Evolutionary conservation across 1,139 yeast genomes (phyloP).

Genomic region (Suhomyces bokatorum): DNA sequence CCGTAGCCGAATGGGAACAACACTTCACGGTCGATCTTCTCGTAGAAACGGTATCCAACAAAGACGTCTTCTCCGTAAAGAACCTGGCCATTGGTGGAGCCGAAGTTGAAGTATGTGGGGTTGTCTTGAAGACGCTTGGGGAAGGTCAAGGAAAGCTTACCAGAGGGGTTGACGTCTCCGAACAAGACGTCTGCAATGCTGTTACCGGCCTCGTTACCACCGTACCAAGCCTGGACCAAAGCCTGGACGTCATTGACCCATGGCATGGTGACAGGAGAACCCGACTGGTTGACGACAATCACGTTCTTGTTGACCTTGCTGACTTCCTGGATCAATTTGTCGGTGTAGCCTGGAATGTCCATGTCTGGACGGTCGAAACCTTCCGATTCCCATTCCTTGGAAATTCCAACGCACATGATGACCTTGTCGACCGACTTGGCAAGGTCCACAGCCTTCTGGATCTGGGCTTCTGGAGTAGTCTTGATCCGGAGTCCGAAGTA

Average conservation of each 20-base stretch:
- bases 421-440: conserved; percentile 51
- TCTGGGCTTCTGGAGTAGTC: conserved; percentile 29
- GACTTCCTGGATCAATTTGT: conserved; percentile 17
- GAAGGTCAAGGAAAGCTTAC: conserved; percentile 40
- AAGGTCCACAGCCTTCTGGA: conserved; percentile 38
- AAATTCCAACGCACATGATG: conserved; percentile 45
- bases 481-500: conserved; percentile 27
- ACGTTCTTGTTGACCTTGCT: conserved; percentile 19
- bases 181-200: conserved; percentile 30
- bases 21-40: conserved; percentile 20
- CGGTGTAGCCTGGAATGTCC: conserved; percentile 26
- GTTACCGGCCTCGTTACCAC: conserved; percentile 28
- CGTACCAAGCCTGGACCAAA: conserved; percentile 24
- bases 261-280: conserved; percentile 23
- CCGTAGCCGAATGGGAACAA: conserved; percentile 30
- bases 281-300: conserved; percentile 21
- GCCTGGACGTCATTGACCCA: conserved; percentile 19
- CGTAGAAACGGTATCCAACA: conserved; percentile 30
- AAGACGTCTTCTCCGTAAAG: conserved; percentile 30
- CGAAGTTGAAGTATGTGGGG: conserved; percentile 46
- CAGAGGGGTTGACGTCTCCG: conserved; percentile 31
- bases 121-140: conserved; percentile 43
- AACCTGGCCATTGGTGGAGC: conserved; percentile 25
- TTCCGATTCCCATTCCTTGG: conserved; percentile 50
- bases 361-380: conserved; percentile 48